Evolutionary conservation across 208 protist genomes (phyloP), one percentile per base, ranked within the genome.

Genomic region (Trypanosoma scelopori): DNA sequence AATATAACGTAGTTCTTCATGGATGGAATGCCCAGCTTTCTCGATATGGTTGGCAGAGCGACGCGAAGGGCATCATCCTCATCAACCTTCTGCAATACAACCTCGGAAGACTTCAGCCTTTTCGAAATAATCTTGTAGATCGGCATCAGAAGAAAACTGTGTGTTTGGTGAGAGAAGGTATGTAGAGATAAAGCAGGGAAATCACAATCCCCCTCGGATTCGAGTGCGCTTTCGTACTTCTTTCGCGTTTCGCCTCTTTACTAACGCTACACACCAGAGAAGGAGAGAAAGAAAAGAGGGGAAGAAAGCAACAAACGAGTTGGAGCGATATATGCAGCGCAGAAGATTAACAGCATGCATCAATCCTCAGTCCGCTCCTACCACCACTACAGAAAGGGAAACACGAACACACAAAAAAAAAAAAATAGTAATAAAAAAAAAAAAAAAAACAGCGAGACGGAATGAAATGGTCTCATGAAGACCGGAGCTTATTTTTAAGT

Each of bases 1-100:
- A 69, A 78, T 13, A 59, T 46, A 0, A 51, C 25, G 35, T 65
- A 72, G 20, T 51, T 43, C 18, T 62, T 53, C 66, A 72, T 65
- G 11, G 71, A 72, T 25, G 59, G 65, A 15, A 52, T 47, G 7
- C 30, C 37, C 9, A 56, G 42, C 35, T 59, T 78, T 51, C 28
- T 39, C 11, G 59, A 78, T 11, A 68, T 39, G 27, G 6, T 45
- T 11, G 45, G 57, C 20, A 68, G 37, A n/a, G 50, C 62, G 3
- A 32, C 60, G 27, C 35, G 56, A 47, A 48, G 1, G 3, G 52
- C 22, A 16, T 35, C 67, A 28, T 39, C 62, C 30, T 59, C 65
- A 20, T 59, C 66, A 27, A 59, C 28, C 27, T 61, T 63, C 27
- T 72, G 66, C 23, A 72, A 55, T 6, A 72, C 35, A 43, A 37